These are phyloP conservation scores for Entomortierella lignicola DNA, from an alignment of 192 early-diverging fungal genomes.

Conservation along the genomic window DNA sequence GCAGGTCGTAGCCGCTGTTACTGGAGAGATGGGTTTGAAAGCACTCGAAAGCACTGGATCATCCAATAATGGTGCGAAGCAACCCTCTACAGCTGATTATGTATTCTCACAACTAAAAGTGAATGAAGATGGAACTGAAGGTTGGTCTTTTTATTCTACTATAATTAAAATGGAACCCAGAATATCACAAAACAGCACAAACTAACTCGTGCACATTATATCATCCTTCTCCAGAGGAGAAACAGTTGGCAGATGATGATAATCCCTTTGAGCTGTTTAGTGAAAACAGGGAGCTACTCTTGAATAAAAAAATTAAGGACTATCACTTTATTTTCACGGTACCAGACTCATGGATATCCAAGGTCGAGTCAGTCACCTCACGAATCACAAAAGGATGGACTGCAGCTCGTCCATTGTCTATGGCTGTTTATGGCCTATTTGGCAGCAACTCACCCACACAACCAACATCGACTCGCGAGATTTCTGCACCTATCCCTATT, in stretches of 20 bases:
- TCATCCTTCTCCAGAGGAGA: slow-evolving; percentile 13
- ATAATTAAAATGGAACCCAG: no score
- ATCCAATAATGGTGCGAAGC: background rate
- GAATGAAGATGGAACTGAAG: slow-evolving; percentile 34
- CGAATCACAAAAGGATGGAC: slow-evolving; percentile 49
- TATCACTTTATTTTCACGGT: slow-evolving; percentile 50
- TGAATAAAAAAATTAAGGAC: slow-evolving; percentile 43
- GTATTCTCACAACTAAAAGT: slow-evolving; percentile 40
- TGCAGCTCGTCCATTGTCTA: slow-evolving; percentile 42
- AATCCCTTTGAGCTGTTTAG: slow-evolving; percentile 32
- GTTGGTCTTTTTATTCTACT: slow-evolving; percentile 7
- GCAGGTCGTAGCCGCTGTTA: slow-evolving; percentile 31
- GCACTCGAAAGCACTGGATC: slow-evolving; percentile 11
- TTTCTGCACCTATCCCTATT: slow-evolving; percentile 45
- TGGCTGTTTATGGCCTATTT: slow-evolving; percentile 53
- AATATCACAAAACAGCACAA: no score
- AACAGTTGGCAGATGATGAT: slow-evolving; percentile 39
- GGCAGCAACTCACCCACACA: slow-evolving; percentile 17
- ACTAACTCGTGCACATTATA: background rate
- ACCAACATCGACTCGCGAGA: slow-evolving; percentile 29
- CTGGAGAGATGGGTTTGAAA: slow-evolving; percentile 42
- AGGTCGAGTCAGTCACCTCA: slow-evolving; percentile 49
- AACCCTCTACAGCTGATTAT: slow-evolving; percentile 16
- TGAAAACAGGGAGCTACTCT: slow-evolving; percentile 38
- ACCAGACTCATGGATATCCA: slow-evolving; percentile 50